Percentiles rank a stretch among this genome's conserved stretches.
phyloP scores from a whole-genome alignment of 1,284 basidiomycete genomes.

The Microbotryum silenes-acaulis region DNA sequence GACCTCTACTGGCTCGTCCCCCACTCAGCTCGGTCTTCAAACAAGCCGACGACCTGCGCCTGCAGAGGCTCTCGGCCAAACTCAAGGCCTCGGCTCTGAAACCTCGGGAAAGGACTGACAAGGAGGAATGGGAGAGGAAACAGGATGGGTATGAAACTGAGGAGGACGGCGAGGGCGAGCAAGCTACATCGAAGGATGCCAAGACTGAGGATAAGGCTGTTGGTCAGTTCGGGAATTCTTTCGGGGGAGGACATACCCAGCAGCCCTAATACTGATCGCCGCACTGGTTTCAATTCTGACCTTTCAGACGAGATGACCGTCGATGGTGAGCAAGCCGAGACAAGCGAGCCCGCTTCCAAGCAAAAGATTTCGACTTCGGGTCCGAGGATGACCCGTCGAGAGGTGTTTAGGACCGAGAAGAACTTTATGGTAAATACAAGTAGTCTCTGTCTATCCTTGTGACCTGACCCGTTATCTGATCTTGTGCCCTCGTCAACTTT shows the following conservation, averaged over 20 bases:
- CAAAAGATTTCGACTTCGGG: constrained; percentile 27
- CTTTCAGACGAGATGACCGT: neutral
- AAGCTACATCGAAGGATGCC: no score
- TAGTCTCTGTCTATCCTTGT: no score
- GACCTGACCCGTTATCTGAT: no score
- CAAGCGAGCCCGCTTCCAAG: neutral
- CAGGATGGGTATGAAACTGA: constrained; percentile 42
- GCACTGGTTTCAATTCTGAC: neutral
- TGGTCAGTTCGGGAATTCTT: no score
- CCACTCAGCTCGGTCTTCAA: constrained; percentile 43
- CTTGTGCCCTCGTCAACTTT: neutral
- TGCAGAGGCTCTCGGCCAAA: constrained; percentile 66
- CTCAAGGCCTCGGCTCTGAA: constrained; percentile 44
- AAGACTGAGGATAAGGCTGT: constrained; percentile 38
- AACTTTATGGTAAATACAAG: constrained; percentile 4
- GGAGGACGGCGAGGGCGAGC: constrained; percentile 40
- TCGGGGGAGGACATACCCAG: neutral
- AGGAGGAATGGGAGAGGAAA: constrained; percentile 39
- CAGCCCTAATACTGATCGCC: neutral
- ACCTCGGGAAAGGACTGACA: constrained; percentile 43
- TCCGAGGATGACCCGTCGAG: constrained; percentile 24
- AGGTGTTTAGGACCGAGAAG: constrained; percentile 24
- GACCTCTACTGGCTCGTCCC: neutral
- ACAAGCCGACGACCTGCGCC: constrained; percentile 71
- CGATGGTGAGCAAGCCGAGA: neutral